Conservation (phyloP, 768 basidiomycete genomes). For the Xerocomellus dryophilus region DNA sequence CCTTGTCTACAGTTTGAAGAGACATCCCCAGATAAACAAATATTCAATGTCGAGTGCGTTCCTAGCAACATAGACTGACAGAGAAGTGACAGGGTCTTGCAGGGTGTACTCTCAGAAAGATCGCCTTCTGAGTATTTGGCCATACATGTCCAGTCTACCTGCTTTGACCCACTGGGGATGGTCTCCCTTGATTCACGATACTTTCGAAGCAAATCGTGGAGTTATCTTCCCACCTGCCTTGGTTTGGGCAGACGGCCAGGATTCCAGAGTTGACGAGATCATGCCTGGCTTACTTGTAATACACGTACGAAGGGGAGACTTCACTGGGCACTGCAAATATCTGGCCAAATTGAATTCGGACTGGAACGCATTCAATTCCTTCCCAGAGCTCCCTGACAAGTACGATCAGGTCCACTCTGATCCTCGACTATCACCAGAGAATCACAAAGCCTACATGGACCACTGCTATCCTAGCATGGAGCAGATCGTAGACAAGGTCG, state of each 20-base stretch:
- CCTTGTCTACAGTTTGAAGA: conserved; percentile 38
- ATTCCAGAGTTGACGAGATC: conserved; percentile 5
- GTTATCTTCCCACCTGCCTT: conserved; percentile 19
- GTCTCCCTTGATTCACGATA: conserved; percentile 33
- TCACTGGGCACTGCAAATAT: conserved; percentile 38
- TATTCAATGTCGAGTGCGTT: conserved; percentile 18
- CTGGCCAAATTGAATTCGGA: conserved; percentile 34
- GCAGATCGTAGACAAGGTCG: conserved; percentile 40
- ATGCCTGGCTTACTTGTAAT: conserved; percentile 41
- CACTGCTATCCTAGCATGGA: conserved; percentile 43
- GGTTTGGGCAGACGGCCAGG: conserved; percentile 1
- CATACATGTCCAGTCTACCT: conserved; percentile 32
- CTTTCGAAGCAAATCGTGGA: conserved; percentile 21
- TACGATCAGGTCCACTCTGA: conserved; percentile 30
- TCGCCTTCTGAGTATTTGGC: conserved; percentile 34
- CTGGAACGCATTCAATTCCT: conserved; percentile 44
- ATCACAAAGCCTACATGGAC: conserved; percentile 28
- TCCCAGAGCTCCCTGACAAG: conserved; percentile 38
- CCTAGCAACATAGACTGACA: background rate
- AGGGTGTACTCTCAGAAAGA: conserved; percentile 32
- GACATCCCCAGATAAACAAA: conserved; percentile 13
- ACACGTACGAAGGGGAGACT: conserved; percentile 53
- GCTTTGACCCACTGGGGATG: conserved; percentile 34
- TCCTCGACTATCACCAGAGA: conserved; percentile 23
- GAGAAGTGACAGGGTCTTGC: background rate